Conservation (phyloP, 2,329 filamentous ascomycete genomes). For the Exutisphaerella laricina region DNA sequence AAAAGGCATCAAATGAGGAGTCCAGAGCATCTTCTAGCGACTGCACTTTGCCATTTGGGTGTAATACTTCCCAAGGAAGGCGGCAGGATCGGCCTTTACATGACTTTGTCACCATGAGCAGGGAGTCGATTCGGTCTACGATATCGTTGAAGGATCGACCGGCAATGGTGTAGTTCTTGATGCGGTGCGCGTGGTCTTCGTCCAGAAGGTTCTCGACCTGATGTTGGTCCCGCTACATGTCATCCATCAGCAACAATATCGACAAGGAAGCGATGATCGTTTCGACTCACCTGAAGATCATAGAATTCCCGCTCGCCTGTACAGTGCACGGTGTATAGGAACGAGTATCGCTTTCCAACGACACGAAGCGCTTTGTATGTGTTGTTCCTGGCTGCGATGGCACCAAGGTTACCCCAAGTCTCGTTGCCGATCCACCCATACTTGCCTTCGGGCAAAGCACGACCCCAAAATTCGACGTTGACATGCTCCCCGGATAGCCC, state of each 20-base stretch:
- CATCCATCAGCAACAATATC: no score
- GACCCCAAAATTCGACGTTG: slow-evolving; percentile 39
- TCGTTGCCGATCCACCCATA: slow-evolving; percentile 24
- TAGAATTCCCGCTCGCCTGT: slow-evolving; percentile 63
- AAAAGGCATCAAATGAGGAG: slow-evolving; percentile 30
- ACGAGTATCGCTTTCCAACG: slow-evolving; percentile 43
- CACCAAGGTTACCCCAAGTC: slow-evolving; percentile 8
- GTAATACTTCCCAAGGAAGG: slow-evolving; percentile 30
- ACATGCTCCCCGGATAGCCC: slow-evolving; percentile 32
- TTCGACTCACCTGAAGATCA: slow-evolving; percentile 37
- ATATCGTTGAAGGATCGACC: slow-evolving; percentile 21
- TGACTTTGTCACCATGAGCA: slow-evolving; percentile 32
- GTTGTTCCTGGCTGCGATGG: slow-evolving; percentile 22
- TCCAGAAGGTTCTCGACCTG: slow-evolving; percentile 25
- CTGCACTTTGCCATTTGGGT: slow-evolving; percentile 27
- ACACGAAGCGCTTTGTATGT: slow-evolving; percentile 31
- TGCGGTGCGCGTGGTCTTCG: slow-evolving; percentile 5
- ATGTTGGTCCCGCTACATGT: no score
- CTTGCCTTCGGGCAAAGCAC: slow-evolving; percentile 26
- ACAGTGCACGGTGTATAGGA: slow-evolving; percentile 66
- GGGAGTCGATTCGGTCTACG: slow-evolving; percentile 27
- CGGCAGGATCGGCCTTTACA: slow-evolving; percentile 30
- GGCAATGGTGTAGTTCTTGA: slow-evolving; percentile 15
- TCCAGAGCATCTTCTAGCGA: slow-evolving; percentile 27
- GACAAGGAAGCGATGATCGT: no score